Evolutionary conservation across 1,284 basidiomycete species (phyloP).

Genomic region (Sanguinoderma infundibulare): DNA sequence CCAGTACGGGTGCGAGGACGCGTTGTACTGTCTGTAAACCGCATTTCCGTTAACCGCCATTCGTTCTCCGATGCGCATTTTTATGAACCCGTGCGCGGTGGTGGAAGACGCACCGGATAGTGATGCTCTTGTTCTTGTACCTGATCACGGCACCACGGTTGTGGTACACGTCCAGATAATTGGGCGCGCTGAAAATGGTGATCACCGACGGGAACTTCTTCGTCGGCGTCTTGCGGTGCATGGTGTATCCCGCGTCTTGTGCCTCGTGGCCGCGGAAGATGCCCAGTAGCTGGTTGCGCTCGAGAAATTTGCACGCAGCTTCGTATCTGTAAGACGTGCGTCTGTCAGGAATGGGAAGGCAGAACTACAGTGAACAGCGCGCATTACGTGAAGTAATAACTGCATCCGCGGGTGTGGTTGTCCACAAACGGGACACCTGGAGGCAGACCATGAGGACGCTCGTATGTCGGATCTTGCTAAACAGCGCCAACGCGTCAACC

Average conservation of each 20-base stretch:
- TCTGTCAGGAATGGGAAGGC: background rate
- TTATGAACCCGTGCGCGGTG: no score
- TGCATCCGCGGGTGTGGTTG: constrained; percentile 93
- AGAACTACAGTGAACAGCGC: background rate
- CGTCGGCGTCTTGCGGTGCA: constrained; percentile 92
- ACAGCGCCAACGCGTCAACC: background rate
- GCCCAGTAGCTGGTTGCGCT: constrained; percentile 89
- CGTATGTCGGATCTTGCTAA: constrained; percentile 43
- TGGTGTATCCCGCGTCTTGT: constrained; percentile 96
- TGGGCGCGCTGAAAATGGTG: constrained; percentile 96
- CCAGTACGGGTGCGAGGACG: constrained; percentile 89
- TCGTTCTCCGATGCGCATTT: no score
- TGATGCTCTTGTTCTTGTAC: constrained; percentile 98
- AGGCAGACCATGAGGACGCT: constrained; percentile 40
- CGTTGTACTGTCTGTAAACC: constrained; percentile 80
- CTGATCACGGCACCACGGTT: constrained; percentile 97
- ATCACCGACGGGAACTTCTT: constrained; percentile 94
- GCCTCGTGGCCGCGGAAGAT: constrained; percentile 98
- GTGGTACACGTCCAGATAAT: constrained; percentile 95
- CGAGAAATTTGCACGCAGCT: constrained; percentile 93
- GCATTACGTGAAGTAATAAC: constrained; percentile 90
- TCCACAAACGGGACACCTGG: constrained; percentile 73
- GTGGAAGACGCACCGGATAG: constrained; percentile 61
- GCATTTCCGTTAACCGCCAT: background rate
- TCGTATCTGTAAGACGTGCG: constrained; percentile 65